Evolutionary conservation across 345 rosid species (phyloP).

Genomic region (Boechera retrofracta): DNA sequence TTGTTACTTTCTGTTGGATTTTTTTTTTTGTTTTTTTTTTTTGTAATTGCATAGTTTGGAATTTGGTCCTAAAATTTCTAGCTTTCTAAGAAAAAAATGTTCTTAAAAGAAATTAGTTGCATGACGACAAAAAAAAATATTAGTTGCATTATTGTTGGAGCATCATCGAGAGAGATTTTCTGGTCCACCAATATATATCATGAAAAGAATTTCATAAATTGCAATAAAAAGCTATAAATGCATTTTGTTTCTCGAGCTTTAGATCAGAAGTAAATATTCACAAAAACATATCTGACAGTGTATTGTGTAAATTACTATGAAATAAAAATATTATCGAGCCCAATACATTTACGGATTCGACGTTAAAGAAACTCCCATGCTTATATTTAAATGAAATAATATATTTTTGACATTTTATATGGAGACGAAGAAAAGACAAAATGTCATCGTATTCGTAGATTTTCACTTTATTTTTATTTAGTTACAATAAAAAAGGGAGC

Average conservation of each 20-base stretch:
- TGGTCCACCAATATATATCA: slow-evolving; percentile 29
- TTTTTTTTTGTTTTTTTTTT: background rate
- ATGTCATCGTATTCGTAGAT: slow-evolving; percentile 9
- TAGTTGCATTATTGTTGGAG: slow-evolving; percentile 26
- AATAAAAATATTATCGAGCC: background rate
- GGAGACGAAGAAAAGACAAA: background rate
- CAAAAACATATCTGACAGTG: background rate
- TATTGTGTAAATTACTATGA: background rate
- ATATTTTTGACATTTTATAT: background rate
- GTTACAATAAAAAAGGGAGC: slow-evolving; percentile 8
- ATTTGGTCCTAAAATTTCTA: background rate
- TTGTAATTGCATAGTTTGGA: background rate
- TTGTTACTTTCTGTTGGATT: no score
- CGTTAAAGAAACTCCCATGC: background rate
- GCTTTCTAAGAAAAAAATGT: no score
- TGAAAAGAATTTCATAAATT: background rate
- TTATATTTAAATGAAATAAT: background rate
- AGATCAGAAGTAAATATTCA: background rate
- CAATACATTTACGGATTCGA: background rate
- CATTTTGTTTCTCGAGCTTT: background rate
- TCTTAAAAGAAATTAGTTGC: background rate
- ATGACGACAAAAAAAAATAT: background rate
- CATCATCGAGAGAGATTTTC: background rate
- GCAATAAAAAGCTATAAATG: slow-evolving; percentile 5
- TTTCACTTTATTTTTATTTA: slow-evolving; percentile 1